phyloP scores from a whole-genome alignment of 116 monocot species.

The Iris pallida region DNA sequence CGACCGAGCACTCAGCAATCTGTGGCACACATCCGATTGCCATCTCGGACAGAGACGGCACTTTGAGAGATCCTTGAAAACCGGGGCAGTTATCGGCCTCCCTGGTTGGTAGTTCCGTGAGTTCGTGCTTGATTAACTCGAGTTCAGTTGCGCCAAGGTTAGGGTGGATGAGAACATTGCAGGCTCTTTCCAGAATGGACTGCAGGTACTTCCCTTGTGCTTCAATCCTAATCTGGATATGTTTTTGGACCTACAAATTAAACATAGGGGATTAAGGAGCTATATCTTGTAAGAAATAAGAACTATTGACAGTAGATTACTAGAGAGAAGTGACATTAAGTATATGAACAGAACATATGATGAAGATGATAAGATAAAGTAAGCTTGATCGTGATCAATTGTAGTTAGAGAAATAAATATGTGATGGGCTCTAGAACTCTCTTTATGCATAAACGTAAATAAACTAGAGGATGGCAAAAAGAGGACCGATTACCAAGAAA shows the following conservation, averaged over 20 bases:
- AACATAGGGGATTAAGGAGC: neutral
- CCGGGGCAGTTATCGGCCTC: conserved; percentile 19
- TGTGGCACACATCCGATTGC: conserved; percentile 5
- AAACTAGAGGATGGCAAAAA: no score
- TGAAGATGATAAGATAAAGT: no score
- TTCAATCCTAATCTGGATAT: conserved; percentile 60
- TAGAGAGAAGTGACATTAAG: no score
- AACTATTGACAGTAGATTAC: no score
- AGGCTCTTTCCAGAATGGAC: conserved; percentile 64
- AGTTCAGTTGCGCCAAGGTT: conserved; percentile 5
- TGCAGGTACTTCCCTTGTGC: conserved; percentile 75
- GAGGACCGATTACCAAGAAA: no score
- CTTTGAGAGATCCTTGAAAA: conserved; percentile 19
- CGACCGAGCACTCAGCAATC: conserved; percentile 31
- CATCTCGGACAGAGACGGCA: conserved; percentile 19
- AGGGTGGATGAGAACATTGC: conserved; percentile 27
- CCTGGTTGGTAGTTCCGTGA: conserved; percentile 18
- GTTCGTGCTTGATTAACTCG: conserved; percentile 6
- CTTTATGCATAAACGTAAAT: no score
- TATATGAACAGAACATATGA: no score
- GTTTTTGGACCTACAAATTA: conserved; percentile 51
- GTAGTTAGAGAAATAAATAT: no score
- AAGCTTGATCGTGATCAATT: no score
- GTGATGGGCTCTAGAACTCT: no score
- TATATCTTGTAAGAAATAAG: neutral